Percentiles rank a stretch among this genome's conserved stretches.
phyloP scores from a whole-genome alignment of 345 rosid genomes.

The Fremontodendron californicum region DNA sequence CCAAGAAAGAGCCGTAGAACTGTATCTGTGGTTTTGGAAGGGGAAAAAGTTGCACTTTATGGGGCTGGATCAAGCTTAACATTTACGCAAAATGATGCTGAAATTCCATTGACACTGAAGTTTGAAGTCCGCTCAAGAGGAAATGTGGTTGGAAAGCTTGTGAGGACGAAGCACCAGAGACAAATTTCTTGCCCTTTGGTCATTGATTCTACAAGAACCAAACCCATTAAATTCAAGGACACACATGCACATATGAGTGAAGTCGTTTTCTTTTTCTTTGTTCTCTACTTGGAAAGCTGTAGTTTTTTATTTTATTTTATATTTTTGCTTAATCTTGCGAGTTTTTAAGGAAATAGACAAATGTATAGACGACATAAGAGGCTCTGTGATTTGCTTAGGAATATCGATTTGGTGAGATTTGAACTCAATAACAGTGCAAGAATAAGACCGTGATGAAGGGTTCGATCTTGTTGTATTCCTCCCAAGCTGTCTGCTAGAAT shows the following conservation, averaged over 20 bases:
- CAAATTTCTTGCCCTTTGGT: constrained; percentile 50
- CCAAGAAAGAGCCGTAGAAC: constrained; percentile 55
- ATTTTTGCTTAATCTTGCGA: background rate
- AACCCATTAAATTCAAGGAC: constrained; percentile 55
- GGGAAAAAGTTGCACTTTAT: constrained; percentile 60
- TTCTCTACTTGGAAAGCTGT: background rate
- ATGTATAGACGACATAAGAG: background rate
- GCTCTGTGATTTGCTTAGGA: background rate
- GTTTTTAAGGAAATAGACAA: background rate
- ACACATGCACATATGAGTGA: constrained; percentile 38
- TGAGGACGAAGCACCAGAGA: constrained; percentile 55
- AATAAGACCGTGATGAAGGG: too few relatives aligned
- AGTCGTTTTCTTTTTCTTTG: background rate
- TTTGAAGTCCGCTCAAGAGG: constrained; percentile 60
- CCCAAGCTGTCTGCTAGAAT: too few relatives aligned
- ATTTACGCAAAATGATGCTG: constrained; percentile 38
- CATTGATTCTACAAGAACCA: constrained; percentile 45
- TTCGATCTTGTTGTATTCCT: too few relatives aligned
- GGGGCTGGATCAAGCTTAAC: constrained; percentile 68
- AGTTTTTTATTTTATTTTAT: too few relatives aligned
- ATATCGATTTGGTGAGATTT: background rate
- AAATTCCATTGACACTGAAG: constrained; percentile 43
- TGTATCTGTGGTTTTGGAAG: constrained; percentile 53
- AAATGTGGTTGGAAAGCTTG: constrained; percentile 74
- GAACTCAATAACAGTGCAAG: too few relatives aligned